Conservation (phyloP, 768 basidiomycete genomes). For the Tricholomella constricta region DNA sequence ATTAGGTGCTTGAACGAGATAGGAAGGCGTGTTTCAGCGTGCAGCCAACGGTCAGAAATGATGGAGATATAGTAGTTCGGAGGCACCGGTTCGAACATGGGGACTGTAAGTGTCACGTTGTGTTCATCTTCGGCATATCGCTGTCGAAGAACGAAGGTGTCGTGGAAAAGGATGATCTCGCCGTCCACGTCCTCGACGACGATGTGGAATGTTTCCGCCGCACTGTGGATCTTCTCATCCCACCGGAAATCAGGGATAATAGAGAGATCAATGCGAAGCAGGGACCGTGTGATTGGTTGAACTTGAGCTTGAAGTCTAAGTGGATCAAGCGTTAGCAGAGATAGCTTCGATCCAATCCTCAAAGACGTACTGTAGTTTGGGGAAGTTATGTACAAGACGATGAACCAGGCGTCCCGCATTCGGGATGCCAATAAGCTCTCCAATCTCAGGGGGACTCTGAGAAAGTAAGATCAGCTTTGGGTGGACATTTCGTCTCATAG, state of each 20-base stretch:
- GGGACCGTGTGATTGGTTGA: slow-evolving; percentile 92
- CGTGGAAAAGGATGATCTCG: slow-evolving; percentile 94
- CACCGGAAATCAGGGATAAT: slow-evolving; percentile 98
- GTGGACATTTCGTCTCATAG: background rate
- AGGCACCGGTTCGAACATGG: slow-evolving; percentile 96
- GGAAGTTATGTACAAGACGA: slow-evolving; percentile 93
- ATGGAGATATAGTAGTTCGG: slow-evolving; percentile 98
- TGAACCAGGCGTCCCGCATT: slow-evolving; percentile 93
- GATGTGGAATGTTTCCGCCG: slow-evolving; percentile 89
- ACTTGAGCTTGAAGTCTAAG: slow-evolving; percentile 89
- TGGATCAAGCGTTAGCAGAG: background rate
- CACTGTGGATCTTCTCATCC: slow-evolving; percentile 93
- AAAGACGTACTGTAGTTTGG: slow-evolving; percentile 77
- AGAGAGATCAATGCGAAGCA: slow-evolving; percentile 89
- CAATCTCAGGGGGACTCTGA: slow-evolving; percentile 83
- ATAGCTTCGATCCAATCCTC: background rate
- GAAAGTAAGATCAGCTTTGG: slow-evolving; percentile 5
- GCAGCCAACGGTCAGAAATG: slow-evolving; percentile 94
- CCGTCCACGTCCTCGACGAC: slow-evolving; percentile 97
- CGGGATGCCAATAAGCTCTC: slow-evolving; percentile 91
- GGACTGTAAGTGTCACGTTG: slow-evolving; percentile 90
- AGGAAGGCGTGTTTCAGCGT: slow-evolving; percentile 91
- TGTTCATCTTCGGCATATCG: slow-evolving; percentile 94
- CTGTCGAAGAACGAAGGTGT: slow-evolving; percentile 88
- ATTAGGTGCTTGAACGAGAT: slow-evolving; percentile 98